Conservation (phyloP, 768 basidiomycete species). For the Russula sp. region DNA sequence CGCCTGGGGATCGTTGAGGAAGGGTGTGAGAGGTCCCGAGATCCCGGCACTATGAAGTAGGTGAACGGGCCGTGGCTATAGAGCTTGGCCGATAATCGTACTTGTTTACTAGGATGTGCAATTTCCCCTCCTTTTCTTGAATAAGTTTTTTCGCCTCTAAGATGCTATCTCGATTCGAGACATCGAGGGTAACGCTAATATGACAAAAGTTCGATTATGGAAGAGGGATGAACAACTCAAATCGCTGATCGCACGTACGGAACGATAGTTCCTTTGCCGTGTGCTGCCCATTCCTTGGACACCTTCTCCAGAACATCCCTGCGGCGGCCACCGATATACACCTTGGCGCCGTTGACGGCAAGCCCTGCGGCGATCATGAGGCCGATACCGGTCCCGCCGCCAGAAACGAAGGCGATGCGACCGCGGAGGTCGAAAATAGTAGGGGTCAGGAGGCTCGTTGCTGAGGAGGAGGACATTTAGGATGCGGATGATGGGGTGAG, state of each 20-base stretch:
- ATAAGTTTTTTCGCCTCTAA: conserved; percentile 44
- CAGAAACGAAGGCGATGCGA: conserved; percentile 24
- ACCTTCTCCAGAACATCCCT: conserved; percentile 54
- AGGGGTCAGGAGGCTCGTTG: not conserved
- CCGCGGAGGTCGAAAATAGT: conserved; percentile 17
- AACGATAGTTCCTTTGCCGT: conserved; percentile 41
- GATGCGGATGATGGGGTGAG: no score
- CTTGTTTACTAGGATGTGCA: conserved; percentile 84
- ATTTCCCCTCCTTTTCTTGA: conserved; percentile 52
- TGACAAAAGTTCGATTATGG: not conserved
- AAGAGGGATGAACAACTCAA: not conserved
- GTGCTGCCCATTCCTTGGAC: conserved; percentile 36
- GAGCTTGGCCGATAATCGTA: conserved; percentile 29
- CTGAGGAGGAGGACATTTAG: not conserved
- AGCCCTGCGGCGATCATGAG: conserved; percentile 66
- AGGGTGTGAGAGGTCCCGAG: conserved; percentile 52
- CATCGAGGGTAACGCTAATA: conserved; percentile 59
- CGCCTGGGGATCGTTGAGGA: conserved; percentile 48
- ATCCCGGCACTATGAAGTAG: conserved; percentile 56
- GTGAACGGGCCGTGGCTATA: not conserved
- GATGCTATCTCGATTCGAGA: conserved; percentile 64
- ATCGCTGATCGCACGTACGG: conserved; percentile 38
- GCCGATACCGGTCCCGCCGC: conserved; percentile 34
- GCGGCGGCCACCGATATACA: conserved; percentile 72
- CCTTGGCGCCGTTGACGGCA: conserved; percentile 70